Evolutionary conservation across 306 rosid species (phyloP).

Genomic region (Biancaea sappan): DNA sequence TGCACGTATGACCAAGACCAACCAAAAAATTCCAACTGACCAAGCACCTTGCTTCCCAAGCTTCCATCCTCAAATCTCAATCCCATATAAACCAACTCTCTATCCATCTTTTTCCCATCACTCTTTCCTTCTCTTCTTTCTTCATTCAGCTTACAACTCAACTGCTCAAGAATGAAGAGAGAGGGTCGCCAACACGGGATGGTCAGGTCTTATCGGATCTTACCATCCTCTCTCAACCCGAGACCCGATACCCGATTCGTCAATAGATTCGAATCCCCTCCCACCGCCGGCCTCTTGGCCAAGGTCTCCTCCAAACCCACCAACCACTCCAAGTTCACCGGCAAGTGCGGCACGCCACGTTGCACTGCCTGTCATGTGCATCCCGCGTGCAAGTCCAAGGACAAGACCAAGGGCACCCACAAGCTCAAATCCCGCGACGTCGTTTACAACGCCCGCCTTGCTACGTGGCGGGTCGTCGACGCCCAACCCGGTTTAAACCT

Average conservation of each 20-base stretch:
- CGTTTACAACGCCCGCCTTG: constrained; percentile 32
- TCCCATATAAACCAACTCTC: neutral
- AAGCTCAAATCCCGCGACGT: constrained; percentile 42
- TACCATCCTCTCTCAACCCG: constrained; percentile 49
- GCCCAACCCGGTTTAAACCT: neutral
- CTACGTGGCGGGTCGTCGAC: constrained; percentile 43
- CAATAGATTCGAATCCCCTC: constrained; percentile 45
- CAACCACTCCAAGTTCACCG: constrained; percentile 80
- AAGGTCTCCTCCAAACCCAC: constrained; percentile 69
- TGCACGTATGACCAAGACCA: neutral
- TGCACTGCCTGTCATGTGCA: constrained; percentile 55
- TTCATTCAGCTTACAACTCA: constrained; percentile 21
- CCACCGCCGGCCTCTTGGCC: constrained; percentile 61
- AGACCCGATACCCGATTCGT: constrained; percentile 43
- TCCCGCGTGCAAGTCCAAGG: constrained; percentile 61
- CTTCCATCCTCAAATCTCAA: neutral
- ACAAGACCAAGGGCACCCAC: constrained; percentile 60
- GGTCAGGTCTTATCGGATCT: constrained; percentile 56
- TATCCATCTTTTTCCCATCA: neutral
- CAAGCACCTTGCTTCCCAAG: neutral
- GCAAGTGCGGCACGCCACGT: constrained; percentile 52
- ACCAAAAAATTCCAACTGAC: too few species aligned
- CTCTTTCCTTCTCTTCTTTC: neutral
- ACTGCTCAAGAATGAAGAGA: constrained; percentile 59
- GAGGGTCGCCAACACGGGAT: constrained; percentile 86